A percentile compares a stretch with the other conserved stretches of the same genome.
Evolutionary conservation across 768 basidiomycete species (phyloP).

Genomic region (Botryobasidium botryosum): DNA sequence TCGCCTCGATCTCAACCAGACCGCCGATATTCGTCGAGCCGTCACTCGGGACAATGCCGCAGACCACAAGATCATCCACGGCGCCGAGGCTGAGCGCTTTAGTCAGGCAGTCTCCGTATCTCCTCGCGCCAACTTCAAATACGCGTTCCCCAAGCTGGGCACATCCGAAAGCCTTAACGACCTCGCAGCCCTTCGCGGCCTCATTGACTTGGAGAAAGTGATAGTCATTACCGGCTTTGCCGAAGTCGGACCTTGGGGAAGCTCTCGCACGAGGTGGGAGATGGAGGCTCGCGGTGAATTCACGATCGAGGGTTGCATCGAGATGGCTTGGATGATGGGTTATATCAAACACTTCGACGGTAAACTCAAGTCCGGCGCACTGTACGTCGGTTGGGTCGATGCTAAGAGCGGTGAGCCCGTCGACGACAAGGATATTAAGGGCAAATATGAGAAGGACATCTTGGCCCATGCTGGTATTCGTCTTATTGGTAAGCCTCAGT

Average conservation of each 20-base stretch:
- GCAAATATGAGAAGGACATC: conserved; percentile 90
- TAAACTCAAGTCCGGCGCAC: conserved; percentile 76
- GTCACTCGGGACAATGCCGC: conserved; percentile 86
- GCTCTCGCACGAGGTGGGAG: conserved; percentile 96
- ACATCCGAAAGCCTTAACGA: conserved; percentile 49
- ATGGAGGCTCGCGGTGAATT: conserved; percentile 98
- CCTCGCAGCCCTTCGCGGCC: conserved; percentile 61
- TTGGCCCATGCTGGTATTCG: conserved; percentile 82
- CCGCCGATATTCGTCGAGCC: conserved; percentile 84
- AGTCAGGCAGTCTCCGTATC: conserved; percentile 84
- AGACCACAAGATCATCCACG: conserved; percentile 87
- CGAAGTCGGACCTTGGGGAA: conserved; percentile 97
- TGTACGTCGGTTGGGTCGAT: conserved; percentile 98
- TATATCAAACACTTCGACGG: conserved; percentile 98
- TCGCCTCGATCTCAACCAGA: conserved; percentile 61
- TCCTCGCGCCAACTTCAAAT: conserved; percentile 96
- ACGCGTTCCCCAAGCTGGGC: conserved; percentile 83
- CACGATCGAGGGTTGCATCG: conserved; percentile 94
- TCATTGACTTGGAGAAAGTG: conserved; percentile 92
- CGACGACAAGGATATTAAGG: conserved; percentile 93
- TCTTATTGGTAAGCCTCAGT: conserved; percentile 53
- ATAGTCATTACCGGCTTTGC: conserved; percentile 92
- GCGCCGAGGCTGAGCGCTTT: conserved; percentile 80
- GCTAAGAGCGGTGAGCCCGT: conserved; percentile 84
- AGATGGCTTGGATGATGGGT: conserved; percentile 99